Base-by-base conservation (phyloP, 83 land plant genomes). In the Picea abies region DNA sequence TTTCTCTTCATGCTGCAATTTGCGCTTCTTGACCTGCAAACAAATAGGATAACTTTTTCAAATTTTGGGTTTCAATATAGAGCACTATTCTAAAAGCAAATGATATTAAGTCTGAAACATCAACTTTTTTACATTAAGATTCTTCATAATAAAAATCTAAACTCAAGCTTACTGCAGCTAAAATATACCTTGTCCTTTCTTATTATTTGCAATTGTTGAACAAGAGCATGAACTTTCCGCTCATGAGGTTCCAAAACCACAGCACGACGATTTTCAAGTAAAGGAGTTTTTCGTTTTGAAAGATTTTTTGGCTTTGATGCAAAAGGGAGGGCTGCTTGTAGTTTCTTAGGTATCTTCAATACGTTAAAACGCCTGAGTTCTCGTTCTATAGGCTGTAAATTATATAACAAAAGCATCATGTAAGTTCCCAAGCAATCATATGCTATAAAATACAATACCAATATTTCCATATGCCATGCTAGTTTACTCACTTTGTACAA, bases 241-340 rank as follows among this genome's bases (percentile, higher is more conserved):
- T 98, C 96, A 78, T 90, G 90, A 62, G 99, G 97, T 66, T 98
- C 99, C 91, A 94, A 81, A 6, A 98, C 96, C 37, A 98, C 97
- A 58, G 99, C 97, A 47, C 97, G 88, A 52, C 90, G 82, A 14
- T 60, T 66, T 67, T 94, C 97, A 63, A 94, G 89, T 44, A 80
- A 39, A 22, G 93, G 93, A 56, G 83, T 69, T 78, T 90, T 94
- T 22, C 90, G 85, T 52, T 80, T 81, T 25, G 88, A 84, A 65
- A 37, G 83, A 62, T 84, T 44, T 90, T 98, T 98, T 8, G 99
- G 99, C 83, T 98, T 98, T 65, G 99, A 90, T 14, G 88, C 88
- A 89, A 98, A 98, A 26, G 99, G 99, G 1, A 98, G 94, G 52
- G 87, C 93, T 35, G 77, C 87, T 78, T 96, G 99, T 58, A 98